Evolutionary conservation across 1,284 basidiomycete genomes (phyloP).

Genomic region (Apiotrichum siamense): DNA sequence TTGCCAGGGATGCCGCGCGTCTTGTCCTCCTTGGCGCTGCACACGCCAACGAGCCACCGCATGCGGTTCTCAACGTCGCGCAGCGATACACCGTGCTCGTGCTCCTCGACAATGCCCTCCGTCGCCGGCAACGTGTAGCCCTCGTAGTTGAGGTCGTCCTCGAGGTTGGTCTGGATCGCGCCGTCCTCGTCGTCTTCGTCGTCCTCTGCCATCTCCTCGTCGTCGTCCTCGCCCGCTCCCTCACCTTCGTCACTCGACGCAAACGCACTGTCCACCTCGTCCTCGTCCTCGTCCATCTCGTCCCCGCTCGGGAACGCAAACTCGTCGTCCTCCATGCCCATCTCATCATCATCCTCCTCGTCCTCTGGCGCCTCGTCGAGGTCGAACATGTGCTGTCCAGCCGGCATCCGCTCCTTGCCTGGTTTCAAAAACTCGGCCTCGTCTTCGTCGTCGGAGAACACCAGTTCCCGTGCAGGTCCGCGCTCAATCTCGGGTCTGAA

Average conservation of each 20-base stretch:
- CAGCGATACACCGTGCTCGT: constrained; percentile 61
- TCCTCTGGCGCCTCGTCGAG: constrained; percentile 43
- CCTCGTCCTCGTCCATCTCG: constrained; percentile 49
- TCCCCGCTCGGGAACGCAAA: constrained; percentile 26
- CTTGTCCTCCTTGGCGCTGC: constrained; percentile 67
- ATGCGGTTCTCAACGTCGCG: constrained; percentile 81
- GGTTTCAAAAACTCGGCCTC: constrained; percentile 49
- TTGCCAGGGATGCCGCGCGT: constrained; percentile 54
- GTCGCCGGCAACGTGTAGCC: constrained; percentile 74
- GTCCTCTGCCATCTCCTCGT: constrained; percentile 20
- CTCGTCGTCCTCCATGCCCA: constrained; percentile 52
- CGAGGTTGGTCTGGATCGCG: constrained; percentile 47
- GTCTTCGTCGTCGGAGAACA: constrained; percentile 57
- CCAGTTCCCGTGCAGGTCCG: constrained; percentile 56
- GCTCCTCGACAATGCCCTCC: constrained; percentile 76
- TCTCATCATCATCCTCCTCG: constrained; percentile 32
- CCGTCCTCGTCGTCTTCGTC: constrained; percentile 42
- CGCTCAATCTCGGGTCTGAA: constrained; percentile 33
- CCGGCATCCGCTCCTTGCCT: constrained; percentile 39
- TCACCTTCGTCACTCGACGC: constrained; percentile 42
- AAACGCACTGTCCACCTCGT: constrained; percentile 50
- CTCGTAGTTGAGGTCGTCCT: constrained; percentile 58
- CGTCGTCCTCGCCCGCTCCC: constrained; percentile 14
- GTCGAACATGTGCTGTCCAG: constrained; percentile 46
- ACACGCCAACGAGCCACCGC: constrained; percentile 75